Base-by-base conservation (phyloP, 148 eudicot species). In the Simmondsia chinensis region DNA sequence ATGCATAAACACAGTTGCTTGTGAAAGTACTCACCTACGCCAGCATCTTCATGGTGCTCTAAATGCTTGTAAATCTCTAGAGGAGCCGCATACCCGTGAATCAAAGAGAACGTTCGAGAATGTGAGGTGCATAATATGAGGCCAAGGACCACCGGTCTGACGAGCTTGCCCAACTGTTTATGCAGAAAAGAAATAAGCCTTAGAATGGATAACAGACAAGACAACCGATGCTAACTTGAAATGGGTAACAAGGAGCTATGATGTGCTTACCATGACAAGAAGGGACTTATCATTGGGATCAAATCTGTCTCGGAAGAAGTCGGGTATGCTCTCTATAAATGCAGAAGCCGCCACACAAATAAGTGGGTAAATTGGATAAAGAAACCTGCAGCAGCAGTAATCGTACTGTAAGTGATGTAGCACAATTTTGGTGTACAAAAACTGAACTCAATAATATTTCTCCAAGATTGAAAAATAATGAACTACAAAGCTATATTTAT, bases 321-420 rank as follows among this genome's bases (percentile, higher is more conserved):
- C 95, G 64, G 99, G 99, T 54, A 91, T 69, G 68, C 79, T 79
- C 40, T 91, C 94, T 54, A 91, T 74, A 49, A 86, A 77, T 56
- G 89, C 94, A 38, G 99, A 68, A 33, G 99, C 99, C 61, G 99
- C 99, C 23, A 91, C 79, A 68, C 99, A 85, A 22, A 91, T 63
- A 23, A 91, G 88, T 32, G 99, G 95, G 58, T 91, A 91, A 64
- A 91, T 77, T 42, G 95, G 99, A 64, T 91, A 91, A 22, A 91
- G 94, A 54, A 91, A 91, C 69, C 99, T 91, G 89, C 71, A 72
- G 48, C 31, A 37, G 31, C 18, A 46, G 29, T 27, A 46, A 64
- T 19, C 18, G 28, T 32, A 22, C 9, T 38, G 36, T 22, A 26
- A 43, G 26, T n/a, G n/a, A n/a, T n/a, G n/a, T n/a, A n/a, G n/a